These are phyloP conservation scores for Neofusicoccum sp. DNA, from an alignment of 2,329 filamentous ascomycete species.

Conservation along the genomic window DNA sequence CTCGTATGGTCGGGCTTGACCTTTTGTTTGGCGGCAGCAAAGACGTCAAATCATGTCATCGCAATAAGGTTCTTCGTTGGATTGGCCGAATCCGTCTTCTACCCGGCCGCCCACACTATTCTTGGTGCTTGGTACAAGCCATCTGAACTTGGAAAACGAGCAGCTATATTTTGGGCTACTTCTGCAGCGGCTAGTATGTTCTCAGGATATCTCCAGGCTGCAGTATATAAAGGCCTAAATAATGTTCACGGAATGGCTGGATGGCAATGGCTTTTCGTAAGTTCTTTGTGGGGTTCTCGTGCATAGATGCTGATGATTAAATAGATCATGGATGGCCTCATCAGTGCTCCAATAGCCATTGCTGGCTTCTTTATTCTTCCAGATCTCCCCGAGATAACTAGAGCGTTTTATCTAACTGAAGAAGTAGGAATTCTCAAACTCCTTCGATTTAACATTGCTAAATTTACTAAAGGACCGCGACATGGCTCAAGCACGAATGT, in stretches of 20 bases:
- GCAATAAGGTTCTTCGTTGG: constrained; percentile 26
- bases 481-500: constrained; percentile 27
- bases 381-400: constrained; percentile 54
- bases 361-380: constrained; percentile 53
- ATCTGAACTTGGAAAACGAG: constrained; percentile 23
- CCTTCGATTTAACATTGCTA: not conserved
- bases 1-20: constrained; percentile 26
- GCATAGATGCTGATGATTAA: not conserved
- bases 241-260: constrained; percentile 30
- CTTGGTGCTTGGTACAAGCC: not conserved
- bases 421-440: constrained; percentile 30
- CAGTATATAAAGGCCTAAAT: constrained; percentile 22
- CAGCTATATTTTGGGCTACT: constrained; percentile 23
- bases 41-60: constrained; percentile 25
- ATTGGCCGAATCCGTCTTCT: constrained; percentile 25
- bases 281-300: constrained; percentile 14
- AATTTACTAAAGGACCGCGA: not conserved
- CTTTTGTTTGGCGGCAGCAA: constrained; percentile 26
- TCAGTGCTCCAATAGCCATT: constrained; percentile 55
- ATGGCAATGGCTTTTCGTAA: constrained; percentile 31
- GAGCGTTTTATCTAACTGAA: constrained; percentile 51
- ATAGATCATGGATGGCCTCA: constrained; percentile 54
- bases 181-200: constrained; percentile 15
- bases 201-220: constrained; percentile 24
- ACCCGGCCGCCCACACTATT: constrained; percentile 23